A percentile compares a stretch with the other conserved stretches of the same genome.
These are phyloP conservation scores for Aspergillus fischeri DNA, from an alignment of 2,329 filamentous ascomycete genomes.

Conservation along the genomic window DNA sequence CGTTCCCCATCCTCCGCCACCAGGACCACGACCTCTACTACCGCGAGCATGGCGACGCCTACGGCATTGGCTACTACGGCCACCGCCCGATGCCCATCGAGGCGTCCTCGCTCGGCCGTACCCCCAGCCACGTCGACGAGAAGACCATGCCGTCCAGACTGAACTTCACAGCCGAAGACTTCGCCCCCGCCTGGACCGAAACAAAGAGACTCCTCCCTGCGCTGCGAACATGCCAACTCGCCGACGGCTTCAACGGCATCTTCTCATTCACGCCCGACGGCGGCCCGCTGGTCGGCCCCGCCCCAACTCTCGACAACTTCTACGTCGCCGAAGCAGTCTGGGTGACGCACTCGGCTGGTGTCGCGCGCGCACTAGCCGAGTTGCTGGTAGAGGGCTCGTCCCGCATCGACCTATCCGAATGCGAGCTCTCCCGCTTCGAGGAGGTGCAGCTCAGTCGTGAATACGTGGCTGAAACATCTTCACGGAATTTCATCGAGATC, in stretches of 20 bases:
- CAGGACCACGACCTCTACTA: conserved; percentile 64
- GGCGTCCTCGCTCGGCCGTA: conserved; percentile 52
- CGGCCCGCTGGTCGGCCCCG: conserved; percentile 55
- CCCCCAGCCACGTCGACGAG: conserved; percentile 52
- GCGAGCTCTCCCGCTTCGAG: conserved; percentile 59
- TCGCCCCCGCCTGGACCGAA: conserved; percentile 57
- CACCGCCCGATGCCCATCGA: conserved; percentile 59
- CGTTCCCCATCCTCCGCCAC: conserved; percentile 57
- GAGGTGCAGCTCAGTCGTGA: conserved; percentile 53
- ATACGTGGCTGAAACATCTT: conserved; percentile 57
- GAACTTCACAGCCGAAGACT: conserved; percentile 57
- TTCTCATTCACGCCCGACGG: conserved; percentile 65
- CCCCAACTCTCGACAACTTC: conserved; percentile 58
- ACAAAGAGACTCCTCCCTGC: conserved; percentile 53
- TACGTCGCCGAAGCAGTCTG: conserved; percentile 63
- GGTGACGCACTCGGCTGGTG: conserved; percentile 63
- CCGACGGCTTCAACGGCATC: conserved; percentile 61
- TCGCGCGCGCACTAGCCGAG: conserved; percentile 58
- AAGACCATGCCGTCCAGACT: conserved; percentile 62
- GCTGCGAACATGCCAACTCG: conserved; percentile 49
- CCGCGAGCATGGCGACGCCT: conserved; percentile 59
- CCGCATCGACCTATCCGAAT: conserved; percentile 54
- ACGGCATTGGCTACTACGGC: conserved; percentile 62
- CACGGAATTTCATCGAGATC: conserved; percentile 60
- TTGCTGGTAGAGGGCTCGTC: conserved; percentile 55